phyloP scores from a whole-genome alignment of 805 yeast genomes.

The Huiozyma sinensis region DNA sequence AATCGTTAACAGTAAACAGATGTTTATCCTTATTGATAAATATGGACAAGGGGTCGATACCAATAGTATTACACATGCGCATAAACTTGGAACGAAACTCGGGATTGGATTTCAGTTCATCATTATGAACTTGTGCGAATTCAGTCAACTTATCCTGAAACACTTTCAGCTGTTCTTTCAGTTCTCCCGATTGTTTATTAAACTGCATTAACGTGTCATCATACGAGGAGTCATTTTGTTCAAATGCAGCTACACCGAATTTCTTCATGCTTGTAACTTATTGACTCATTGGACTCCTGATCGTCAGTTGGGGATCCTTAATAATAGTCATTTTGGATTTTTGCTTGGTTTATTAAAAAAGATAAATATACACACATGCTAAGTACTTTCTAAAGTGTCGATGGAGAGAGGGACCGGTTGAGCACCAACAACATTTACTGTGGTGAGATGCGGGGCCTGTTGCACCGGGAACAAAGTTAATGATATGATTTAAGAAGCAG shows the following conservation, averaged over 20 bases:
- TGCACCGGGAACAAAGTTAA: no score
- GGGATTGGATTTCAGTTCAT: conserved; percentile 52
- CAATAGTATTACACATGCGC: conserved; percentile 65
- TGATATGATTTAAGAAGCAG: no score
- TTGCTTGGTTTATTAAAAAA: no score
- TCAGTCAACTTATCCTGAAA: conserved; percentile 69
- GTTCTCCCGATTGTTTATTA: conserved; percentile 46
- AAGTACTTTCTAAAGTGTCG: no score
- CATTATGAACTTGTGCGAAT: conserved; percentile 63
- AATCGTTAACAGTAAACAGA: conserved; percentile 35
- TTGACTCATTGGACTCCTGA: background rate
- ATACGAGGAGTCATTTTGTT: conserved; percentile 13
- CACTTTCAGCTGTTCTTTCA: conserved; percentile 60
- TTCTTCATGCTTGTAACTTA: conserved; percentile 26
- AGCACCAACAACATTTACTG: no score
- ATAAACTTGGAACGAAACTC: conserved; percentile 63
- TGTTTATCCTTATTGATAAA: conserved; percentile 25
- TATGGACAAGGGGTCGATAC: conserved; percentile 65
- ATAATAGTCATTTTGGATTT: background rate
- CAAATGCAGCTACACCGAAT: conserved; percentile 40
- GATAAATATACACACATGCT: no score
- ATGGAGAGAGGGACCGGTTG: no score
- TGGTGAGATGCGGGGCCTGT: no score
- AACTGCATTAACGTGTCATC: conserved; percentile 10
- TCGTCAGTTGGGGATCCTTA: background rate